A percentile compares a stretch with the other conserved stretches of the same genome.
Conservation (phyloP, 1,139 yeast genomes). For the Zygosaccharomyces pseudobailii region DNA sequence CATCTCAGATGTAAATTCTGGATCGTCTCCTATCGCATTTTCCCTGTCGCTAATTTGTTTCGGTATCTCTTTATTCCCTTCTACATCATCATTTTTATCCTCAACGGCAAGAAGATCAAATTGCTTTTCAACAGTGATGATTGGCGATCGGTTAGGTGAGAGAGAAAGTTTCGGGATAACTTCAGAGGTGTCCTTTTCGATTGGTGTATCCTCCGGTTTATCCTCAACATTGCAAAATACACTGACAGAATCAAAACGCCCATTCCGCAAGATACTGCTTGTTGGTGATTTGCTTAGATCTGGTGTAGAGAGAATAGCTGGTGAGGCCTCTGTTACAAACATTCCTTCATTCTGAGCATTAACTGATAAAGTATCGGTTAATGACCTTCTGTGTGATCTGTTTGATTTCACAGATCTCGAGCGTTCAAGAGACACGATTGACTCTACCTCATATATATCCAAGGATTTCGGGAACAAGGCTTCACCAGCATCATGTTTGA, state of each 20-base stretch:
- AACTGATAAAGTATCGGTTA: slow-evolving; percentile 35
- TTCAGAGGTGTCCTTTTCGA: background rate
- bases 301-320: slow-evolving; percentile 32
- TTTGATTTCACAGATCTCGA: slow-evolving; percentile 46
- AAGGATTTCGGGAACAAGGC: slow-evolving; percentile 67
- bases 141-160: slow-evolving; percentile 12
- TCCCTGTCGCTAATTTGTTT: background rate
- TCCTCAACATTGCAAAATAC: slow-evolving; percentile 8
- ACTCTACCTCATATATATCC: slow-evolving; percentile 63
- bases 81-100: slow-evolving; percentile 14
- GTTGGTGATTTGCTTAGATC: slow-evolving; percentile 41
- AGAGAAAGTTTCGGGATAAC: background rate
- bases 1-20: slow-evolving; percentile 36
- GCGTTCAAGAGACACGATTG: slow-evolving; percentile 67
- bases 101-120: slow-evolving; percentile 23
- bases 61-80: background rate
- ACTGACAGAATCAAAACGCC: slow-evolving; percentile 27
- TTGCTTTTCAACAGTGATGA: slow-evolving; percentile 27
- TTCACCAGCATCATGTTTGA: slow-evolving; percentile 46
- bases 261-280: slow-evolving; percentile 49
- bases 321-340: slow-evolving; percentile 36
- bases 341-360: slow-evolving; percentile 41
- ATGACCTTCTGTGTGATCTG: slow-evolving; percentile 30
- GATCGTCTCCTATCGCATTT: slow-evolving; percentile 22
- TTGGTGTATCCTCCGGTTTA: background rate